phyloP scores from a whole-genome alignment of 176 grass and related monocot genomes.

The Pontederia paniculata region DNA sequence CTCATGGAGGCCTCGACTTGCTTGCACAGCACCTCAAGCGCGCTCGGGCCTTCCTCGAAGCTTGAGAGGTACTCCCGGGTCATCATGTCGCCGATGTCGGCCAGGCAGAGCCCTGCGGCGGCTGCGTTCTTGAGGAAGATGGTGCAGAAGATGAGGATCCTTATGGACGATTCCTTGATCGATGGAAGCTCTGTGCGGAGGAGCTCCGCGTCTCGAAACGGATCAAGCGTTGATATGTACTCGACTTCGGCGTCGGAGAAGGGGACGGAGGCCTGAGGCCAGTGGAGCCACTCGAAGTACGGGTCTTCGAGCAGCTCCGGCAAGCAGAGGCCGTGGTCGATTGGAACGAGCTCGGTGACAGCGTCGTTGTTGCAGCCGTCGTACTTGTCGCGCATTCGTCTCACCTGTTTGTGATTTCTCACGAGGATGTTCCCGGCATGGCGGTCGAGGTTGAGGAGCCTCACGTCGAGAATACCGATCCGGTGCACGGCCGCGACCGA shows the following conservation, averaged over 20 bases:
- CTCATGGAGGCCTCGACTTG: constrained; percentile 22
- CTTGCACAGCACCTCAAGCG: constrained; percentile 61
- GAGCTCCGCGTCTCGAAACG: constrained; percentile 55
- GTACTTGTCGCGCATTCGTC: no score
- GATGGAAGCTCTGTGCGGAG: constrained; percentile 51
- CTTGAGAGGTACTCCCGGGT: constrained; percentile 39
- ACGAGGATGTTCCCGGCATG: constrained; percentile 96
- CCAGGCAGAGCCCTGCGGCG: constrained; percentile 56
- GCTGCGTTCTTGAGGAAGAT: constrained; percentile 55
- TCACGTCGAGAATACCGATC: constrained; percentile 79
- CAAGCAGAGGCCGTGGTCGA: constrained; percentile 88
- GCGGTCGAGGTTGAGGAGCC: constrained; percentile 91
- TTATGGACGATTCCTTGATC: constrained; percentile 40
- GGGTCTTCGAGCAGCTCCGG: constrained; percentile 74
- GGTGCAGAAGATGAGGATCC: constrained; percentile 67
- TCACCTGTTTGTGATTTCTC: constrained; percentile 24
- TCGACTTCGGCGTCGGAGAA: constrained; percentile 39
- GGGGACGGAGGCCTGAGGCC: constrained; percentile 58
- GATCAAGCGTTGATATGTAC: constrained; percentile 57
- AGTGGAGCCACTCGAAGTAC: constrained; percentile 98
- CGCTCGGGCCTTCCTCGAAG: constrained; percentile 42
- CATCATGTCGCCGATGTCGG: constrained; percentile 92
- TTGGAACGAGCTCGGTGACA: constrained; percentile 59
- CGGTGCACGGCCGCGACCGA: constrained; percentile 62
- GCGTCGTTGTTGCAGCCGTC: background rate